Base-by-base conservation (phyloP, 2,329 filamentous ascomycete species). In the Calonectria montana region DNA sequence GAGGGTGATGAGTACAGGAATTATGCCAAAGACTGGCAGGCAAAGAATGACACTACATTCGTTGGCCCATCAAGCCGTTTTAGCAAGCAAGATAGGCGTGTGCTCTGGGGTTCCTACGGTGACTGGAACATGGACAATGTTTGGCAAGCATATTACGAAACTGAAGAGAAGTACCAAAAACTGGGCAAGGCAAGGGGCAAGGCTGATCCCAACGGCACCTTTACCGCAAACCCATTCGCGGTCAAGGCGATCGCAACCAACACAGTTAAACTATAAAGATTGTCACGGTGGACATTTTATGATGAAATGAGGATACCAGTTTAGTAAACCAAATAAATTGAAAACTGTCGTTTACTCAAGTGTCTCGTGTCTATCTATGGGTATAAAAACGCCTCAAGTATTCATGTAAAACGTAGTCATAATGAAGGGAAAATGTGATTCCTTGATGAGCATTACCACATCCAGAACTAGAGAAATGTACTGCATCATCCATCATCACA, bases 11-110 rank as follows among this genome's bases (percentile, higher is more conserved):
- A 75, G 21, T 78, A 77, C 9, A 83, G 82, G 65, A 66, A 75
- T 4, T 80, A 76, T 1, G 86, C 86, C 3, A 73, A 82, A 29
- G 80, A 82, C 21, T 88, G 85, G 85, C 84, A 87, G 74, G 78
- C 76, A 4, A 79, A 80, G 31, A 88, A 87, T 47, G 85, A 87
- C 62, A 23, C 65, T 35, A 73, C 77, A 1, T 79, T 80, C 18
- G 69, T 80, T 27, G 81, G 82, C 5, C 70, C 73, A 0, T 83
- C 81, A 15, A 81, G 81, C 12, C 73, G 74, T 0, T 85, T 84
- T 50, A 83, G 82, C 66, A 82, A 82, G 70, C 70, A 82, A 41
- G 84, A 85, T 55, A 78, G 81, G 6, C 81, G 84, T 10, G 71
- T 85, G 4, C 79, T 85, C 5, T 86, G 83, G 84, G 84, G 83